phyloP scores from a whole-genome alignment of 2,329 filamentous ascomycete genomes.

The Sclerotinia subarctica region DNA sequence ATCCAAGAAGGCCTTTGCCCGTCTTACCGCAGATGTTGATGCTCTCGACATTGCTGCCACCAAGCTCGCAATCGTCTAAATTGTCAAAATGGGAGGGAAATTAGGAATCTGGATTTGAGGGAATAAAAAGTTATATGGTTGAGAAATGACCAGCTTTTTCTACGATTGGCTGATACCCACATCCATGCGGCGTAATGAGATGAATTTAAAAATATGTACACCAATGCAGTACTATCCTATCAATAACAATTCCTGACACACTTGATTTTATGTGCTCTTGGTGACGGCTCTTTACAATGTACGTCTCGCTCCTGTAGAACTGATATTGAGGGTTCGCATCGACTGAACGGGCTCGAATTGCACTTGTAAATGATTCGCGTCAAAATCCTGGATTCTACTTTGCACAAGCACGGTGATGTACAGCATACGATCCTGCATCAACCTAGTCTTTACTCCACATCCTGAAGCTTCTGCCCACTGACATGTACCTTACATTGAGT shows the following conservation, averaged over 20 bases:
- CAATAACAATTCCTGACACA: conserved; percentile 18
- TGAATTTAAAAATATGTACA: conserved; percentile 30
- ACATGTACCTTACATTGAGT: not conserved
- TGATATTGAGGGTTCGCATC: too few species aligned
- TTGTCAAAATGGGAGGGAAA: conserved; percentile 46
- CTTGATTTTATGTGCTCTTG: not conserved
- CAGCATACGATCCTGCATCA: not conserved
- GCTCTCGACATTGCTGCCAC: conserved; percentile 98
- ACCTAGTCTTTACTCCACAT: not conserved
- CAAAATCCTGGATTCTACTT: too few species aligned
- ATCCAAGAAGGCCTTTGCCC: conserved; percentile 97
- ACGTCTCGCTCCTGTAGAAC: not conserved
- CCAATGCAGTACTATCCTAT: conserved; percentile 24
- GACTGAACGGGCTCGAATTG: not conserved
- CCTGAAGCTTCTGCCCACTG: not conserved
- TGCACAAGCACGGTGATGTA: not conserved
- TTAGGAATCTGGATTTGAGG: conserved; percentile 37
- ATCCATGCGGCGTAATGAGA: conserved; percentile 38
- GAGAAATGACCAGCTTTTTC: conserved; percentile 14
- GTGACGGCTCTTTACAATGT: not conserved
- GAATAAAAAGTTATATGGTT: conserved; percentile 23
- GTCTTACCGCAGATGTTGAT: conserved; percentile 93
- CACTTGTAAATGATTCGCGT: not conserved
- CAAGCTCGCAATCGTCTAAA: conserved; percentile 96
- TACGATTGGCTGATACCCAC: conserved; percentile 32